A percentile compares a stretch with the other conserved stretches of the same genome.
Evolutionary conservation across 768 basidiomycete genomes (phyloP).

Genomic region (Tulasnella sp.): DNA sequence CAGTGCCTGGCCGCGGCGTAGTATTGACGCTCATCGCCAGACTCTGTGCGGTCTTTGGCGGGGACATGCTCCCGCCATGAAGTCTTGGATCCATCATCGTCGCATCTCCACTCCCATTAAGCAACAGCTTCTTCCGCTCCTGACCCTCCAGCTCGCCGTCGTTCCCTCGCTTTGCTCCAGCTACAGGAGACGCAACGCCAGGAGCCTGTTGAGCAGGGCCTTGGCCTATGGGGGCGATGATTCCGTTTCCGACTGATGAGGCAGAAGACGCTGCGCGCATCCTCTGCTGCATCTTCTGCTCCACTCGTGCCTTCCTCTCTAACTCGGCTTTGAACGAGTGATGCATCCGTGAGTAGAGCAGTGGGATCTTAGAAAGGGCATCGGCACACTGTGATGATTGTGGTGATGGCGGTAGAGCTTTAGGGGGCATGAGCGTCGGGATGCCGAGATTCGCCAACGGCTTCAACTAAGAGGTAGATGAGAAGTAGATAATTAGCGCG

Average conservation of each 20-base stretch:
- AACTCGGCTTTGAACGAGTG: constrained; percentile 4
- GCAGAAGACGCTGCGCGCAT: background rate
- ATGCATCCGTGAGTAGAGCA: constrained; percentile 4
- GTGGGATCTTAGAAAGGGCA: constrained; percentile 5
- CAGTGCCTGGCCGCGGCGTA: too few relatives aligned
- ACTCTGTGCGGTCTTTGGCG: background rate
- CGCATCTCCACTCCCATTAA: background rate
- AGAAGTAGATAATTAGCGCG: background rate
- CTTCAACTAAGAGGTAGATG: constrained; percentile 3
- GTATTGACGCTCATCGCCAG: background rate
- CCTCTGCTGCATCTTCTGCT: constrained; percentile 1
- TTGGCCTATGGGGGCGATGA: background rate
- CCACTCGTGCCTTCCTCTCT: constrained; percentile 1
- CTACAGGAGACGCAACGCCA: constrained; percentile 3
- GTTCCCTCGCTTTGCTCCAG: constrained; percentile 1
- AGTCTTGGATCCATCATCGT: background rate
- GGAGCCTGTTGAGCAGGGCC: background rate
- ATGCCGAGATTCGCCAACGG: background rate
- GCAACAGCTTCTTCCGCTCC: background rate
- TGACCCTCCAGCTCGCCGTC: constrained; percentile 3
- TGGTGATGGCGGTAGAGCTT: background rate
- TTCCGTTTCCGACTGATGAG: background rate
- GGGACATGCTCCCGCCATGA: constrained; percentile 2
- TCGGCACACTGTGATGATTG: constrained; percentile 1
- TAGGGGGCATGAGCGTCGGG: constrained; percentile 1